Evolutionary conservation across 805 yeast species (phyloP), one percentile per base, ranked within the genome.

Genomic region (Candida gorgasii): DNA sequence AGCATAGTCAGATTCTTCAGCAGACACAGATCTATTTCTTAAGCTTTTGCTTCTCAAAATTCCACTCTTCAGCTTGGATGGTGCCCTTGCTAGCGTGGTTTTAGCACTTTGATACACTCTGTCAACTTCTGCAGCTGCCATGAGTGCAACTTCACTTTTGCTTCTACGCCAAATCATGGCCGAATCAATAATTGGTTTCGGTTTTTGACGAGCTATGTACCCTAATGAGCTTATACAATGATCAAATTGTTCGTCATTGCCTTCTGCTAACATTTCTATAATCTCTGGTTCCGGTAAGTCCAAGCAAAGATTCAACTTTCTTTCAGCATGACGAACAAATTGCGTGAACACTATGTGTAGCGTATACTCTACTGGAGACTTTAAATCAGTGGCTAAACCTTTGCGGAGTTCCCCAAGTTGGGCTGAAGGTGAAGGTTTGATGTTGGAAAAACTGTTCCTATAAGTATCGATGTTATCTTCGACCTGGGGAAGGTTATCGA

Each of bases 91-190:
- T 16, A 34, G 35, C 27, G 39, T 51, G 18, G 44, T 37, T 22
- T 39, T 49, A 20, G 79, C 78, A 2, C 48, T 43, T 12, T 43
- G 33, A 22, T 62, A 34, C 2, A 56, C 57, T 34, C 59, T 56
- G 30, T 70, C 76, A 12, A 70, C 67, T 42, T 70, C 75, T 1
- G 58, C 47, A 2, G 72, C 67, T 2, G 75, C 76, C 62, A 70
- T 55, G 4, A 65, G 54, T 1, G 95, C 88, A 3, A 86, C 83
- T 53, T 92, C 98, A 11, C 95, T 82, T 61, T 93, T 93, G 1
- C 92, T 80, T 59, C 92, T 88, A 46, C 98, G 76, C 99, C 99
- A 93, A 59, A 87, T 90, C 98, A 93, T 90, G 46, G 93, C 96
- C 5, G 96, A 89, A 61, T 93, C 99, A 24, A 95, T 89, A 1